Conservation (phyloP, 768 basidiomycete genomes). For the Chalciporus sphaerocephalus region DNA sequence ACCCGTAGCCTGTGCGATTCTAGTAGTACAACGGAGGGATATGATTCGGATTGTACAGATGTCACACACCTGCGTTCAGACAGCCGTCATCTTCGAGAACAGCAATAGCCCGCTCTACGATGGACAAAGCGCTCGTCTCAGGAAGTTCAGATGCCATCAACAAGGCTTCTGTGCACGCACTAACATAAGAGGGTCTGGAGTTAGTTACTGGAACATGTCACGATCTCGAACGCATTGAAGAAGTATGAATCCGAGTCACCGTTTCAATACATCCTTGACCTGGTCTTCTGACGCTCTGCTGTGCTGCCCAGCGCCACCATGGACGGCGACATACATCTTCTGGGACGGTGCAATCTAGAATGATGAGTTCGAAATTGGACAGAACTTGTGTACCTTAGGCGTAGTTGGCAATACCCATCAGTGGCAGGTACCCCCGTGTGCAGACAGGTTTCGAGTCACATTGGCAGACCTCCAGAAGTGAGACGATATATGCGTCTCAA, state of each 20-base stretch:
- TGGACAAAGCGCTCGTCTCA: constrained; percentile 34
- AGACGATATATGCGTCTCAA: constrained; percentile 3
- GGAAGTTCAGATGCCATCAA: constrained; percentile 9
- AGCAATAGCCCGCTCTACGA: constrained; percentile 51
- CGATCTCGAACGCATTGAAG: neutral
- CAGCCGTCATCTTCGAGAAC: constrained; percentile 61
- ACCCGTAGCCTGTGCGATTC: constrained; percentile 78
- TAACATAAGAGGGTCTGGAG: constrained; percentile 19
- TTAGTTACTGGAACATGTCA: constrained; percentile 1
- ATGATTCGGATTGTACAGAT: neutral
- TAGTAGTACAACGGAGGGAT: neutral
- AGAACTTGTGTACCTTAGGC: no score
- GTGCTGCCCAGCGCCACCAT: constrained; percentile 78
- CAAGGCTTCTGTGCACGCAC: constrained; percentile 51
- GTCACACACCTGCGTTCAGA: constrained; percentile 63
- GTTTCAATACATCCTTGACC: constrained; percentile 53
- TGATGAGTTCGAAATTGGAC: no score
- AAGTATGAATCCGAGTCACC: constrained; percentile 39
- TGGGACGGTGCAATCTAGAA: constrained; percentile 6
- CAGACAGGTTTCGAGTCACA: no score
- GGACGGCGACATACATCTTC: constrained; percentile 54
- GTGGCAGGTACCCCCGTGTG: no score
- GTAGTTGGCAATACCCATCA: no score
- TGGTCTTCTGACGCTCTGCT: constrained; percentile 41
- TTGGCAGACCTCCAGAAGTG: neutral